Conservation (phyloP, 2,329 filamentous ascomycete genomes). For the Aspergillus uvarum region DNA sequence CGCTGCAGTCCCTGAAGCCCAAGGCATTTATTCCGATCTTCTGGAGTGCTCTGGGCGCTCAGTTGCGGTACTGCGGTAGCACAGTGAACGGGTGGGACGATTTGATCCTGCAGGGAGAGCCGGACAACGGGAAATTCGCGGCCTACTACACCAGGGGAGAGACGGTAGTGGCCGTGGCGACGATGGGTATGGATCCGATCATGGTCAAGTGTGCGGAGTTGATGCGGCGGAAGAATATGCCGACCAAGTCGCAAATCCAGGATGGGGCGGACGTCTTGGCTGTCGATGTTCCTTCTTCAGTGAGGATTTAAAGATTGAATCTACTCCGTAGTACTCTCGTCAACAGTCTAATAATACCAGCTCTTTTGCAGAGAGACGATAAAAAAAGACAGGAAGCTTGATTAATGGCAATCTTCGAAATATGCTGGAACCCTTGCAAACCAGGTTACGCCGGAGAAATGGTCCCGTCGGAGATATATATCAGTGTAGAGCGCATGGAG, state of each 20-base stretch:
- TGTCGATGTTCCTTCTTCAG: slow-evolving; percentile 27
- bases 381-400: too few relatives aligned
- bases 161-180: slow-evolving; percentile 83
- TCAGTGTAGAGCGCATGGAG: too few relatives aligned
- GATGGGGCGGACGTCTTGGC: slow-evolving; percentile 46
- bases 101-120: slow-evolving; percentile 73
- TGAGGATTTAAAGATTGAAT: slow-evolving; percentile 26
- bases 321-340: too few relatives aligned
- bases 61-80: slow-evolving; percentile 92
- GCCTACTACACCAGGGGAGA: slow-evolving; percentile 89
- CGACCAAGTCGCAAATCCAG: slow-evolving; percentile 72
- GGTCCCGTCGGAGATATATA: too few relatives aligned
- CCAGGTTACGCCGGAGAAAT: too few relatives aligned
- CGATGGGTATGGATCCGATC: slow-evolving; percentile 84
- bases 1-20: slow-evolving; percentile 49
- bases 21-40: slow-evolving; percentile 88
- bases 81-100: slow-evolving; percentile 82
- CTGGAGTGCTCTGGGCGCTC: slow-evolving; percentile 88
- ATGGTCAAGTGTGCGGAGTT: slow-evolving; percentile 81
- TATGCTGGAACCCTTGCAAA: too few relatives aligned
- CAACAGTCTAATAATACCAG: background rate
- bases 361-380: too few relatives aligned
- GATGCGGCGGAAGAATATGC: slow-evolving; percentile 81
- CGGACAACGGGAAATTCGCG: slow-evolving; percentile 75
- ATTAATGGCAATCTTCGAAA: too few relatives aligned